phyloP scores from a whole-genome alignment of 345 rosid genomes.

The Gossypium stocksii region DNA sequence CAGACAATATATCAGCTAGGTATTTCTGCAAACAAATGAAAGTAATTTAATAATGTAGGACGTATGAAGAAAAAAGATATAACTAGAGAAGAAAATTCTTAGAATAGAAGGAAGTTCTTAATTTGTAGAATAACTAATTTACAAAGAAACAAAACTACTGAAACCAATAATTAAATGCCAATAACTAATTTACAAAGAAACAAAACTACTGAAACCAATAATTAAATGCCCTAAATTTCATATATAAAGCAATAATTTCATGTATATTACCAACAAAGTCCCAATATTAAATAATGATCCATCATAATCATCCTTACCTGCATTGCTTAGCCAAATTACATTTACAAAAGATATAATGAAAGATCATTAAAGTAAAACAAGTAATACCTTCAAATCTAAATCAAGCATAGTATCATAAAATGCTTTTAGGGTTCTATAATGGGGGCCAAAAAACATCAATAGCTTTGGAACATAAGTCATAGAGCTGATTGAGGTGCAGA shows the following conservation, averaged over 20 bases:
- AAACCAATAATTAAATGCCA: neutral
- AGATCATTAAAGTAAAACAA: neutral
- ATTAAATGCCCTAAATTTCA: neutral
- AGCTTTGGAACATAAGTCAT: constrained; percentile 99
- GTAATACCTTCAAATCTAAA: constrained; percentile 61
- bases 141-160: neutral
- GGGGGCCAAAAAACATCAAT: constrained; percentile 92
- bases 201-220: neutral
- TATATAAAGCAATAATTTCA: too few species aligned
- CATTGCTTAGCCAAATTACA: neutral
- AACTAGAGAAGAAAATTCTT: neutral
- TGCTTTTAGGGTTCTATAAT: constrained; percentile 80
- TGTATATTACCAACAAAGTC: neutral
- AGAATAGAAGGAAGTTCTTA: neutral
- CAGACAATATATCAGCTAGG: constrained; percentile 85
- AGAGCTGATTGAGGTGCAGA: constrained; percentile 86
- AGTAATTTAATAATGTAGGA: neutral
- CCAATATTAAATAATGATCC: neutral
- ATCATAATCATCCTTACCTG: neutral
- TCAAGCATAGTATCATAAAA: constrained; percentile 61
- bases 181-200: neutral
- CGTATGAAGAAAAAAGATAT: neutral
- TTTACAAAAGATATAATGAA: neutral
- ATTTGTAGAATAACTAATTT: neutral
- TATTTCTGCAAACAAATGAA: constrained; percentile 54